phyloP scores from a whole-genome alignment of 768 basidiomycete genomes.

The Porphyrellus cyaneotinctus region DNA sequence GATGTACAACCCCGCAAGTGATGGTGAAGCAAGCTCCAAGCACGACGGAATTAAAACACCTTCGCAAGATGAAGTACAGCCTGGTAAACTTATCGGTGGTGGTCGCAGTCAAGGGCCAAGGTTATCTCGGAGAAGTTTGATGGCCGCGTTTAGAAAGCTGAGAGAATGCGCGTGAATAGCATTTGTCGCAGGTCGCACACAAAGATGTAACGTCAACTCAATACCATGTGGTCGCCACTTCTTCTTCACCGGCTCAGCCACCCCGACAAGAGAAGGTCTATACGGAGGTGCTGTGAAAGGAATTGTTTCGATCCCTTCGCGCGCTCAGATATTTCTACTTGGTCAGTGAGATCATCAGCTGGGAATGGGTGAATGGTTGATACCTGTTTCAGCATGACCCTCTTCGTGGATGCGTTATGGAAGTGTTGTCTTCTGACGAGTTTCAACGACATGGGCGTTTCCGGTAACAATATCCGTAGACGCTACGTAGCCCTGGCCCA shows the following conservation, averaged over 20 bases:
- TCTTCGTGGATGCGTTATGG: slow-evolving; percentile 30
- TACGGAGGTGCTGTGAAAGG: slow-evolving; percentile 10
- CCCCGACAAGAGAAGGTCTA: slow-evolving; percentile 2
- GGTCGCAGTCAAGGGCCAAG: slow-evolving; percentile 1
- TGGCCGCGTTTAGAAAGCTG: slow-evolving; percentile 11
- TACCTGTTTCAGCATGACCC: slow-evolving; percentile 30
- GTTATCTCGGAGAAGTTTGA: slow-evolving; percentile 11
- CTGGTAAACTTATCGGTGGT: background rate
- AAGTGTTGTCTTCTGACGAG: slow-evolving; percentile 28
- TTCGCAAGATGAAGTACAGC: slow-evolving; percentile 21
- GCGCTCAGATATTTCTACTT: slow-evolving; percentile 21
- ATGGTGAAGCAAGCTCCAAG: slow-evolving; percentile 5
- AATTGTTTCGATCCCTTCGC: slow-evolving; percentile 16
- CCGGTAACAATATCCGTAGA: slow-evolving; percentile 19
- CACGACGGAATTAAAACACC: background rate
- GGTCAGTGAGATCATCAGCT: slow-evolving; percentile 20
- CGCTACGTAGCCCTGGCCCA: slow-evolving; percentile 6
- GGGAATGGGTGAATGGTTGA: slow-evolving; percentile 24
- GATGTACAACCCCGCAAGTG: slow-evolving; percentile 14
- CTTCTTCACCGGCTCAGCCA: background rate
- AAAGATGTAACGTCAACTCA: background rate
- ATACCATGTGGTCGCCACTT: background rate
- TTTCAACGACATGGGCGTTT: slow-evolving; percentile 28
- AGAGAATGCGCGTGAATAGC: background rate
- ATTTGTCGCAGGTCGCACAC: slow-evolving; percentile 4